phyloP scores from a whole-genome alignment of 169 alveolate species.

The Plasmodium gonderi region DNA sequence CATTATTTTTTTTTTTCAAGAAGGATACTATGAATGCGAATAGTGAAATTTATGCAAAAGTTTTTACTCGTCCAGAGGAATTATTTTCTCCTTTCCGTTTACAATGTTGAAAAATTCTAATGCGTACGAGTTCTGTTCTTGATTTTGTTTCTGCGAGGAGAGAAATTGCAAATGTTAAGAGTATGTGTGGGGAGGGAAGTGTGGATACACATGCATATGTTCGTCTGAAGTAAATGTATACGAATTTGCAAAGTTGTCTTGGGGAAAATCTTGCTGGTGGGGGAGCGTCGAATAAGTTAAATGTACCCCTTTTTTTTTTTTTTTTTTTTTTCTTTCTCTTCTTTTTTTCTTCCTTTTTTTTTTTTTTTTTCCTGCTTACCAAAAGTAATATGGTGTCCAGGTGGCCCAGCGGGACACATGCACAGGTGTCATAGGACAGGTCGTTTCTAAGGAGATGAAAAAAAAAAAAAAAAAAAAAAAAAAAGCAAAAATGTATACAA shows the following conservation, averaged over 20 bases:
- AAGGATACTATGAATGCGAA: background rate
- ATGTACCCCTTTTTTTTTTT: background rate
- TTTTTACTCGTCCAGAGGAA: slow-evolving; percentile 2
- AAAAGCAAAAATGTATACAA: background rate
- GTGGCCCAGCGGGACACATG: slow-evolving; percentile 54
- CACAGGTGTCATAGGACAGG: slow-evolving; percentile 5
- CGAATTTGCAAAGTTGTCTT: too few species aligned
- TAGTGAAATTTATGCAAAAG: background rate
- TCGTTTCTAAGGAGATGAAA: background rate
- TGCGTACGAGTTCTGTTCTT: slow-evolving; percentile 4
- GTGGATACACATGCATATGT: background rate
- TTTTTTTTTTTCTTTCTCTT: background rate
- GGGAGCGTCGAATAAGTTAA: background rate
- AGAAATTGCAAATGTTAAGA: background rate
- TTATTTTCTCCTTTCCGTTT: slow-evolving; percentile 9
- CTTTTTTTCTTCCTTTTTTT: background rate
- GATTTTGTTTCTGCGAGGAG: background rate
- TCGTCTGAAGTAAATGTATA: too few species aligned
- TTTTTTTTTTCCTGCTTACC: background rate
- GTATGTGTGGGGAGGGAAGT: too few species aligned
- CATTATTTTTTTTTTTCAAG: too few species aligned
- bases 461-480: background rate
- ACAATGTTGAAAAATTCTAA: slow-evolving; percentile 53
- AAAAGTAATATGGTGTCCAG: slow-evolving; percentile 53
- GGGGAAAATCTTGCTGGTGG: background rate